Evolutionary conservation across 2,329 filamentous ascomycete species (phyloP), one percentile per base, ranked within the genome.

Genomic region (Xylaria sp.): DNA sequence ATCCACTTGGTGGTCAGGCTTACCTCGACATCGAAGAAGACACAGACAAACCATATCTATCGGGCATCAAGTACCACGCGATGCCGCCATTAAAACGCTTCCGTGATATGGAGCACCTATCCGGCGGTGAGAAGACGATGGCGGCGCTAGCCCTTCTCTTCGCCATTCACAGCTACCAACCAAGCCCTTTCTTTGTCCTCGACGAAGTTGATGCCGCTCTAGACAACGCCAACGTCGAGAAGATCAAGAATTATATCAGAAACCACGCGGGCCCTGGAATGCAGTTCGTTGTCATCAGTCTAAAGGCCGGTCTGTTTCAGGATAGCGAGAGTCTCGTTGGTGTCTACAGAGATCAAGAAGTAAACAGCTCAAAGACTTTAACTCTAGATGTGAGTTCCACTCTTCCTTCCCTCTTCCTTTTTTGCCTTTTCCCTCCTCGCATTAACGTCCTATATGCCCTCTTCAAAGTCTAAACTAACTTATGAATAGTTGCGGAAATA

Each of bases 11-110:
- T 75, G 96, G 96, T 9, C 88, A 90, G 79, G 89, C 89, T 0
- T 97, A 97, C 78, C 90, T 99, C 57, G 94, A 98, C 77, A 94
- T 97, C 67, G 89, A 91, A 79, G 94, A 97, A 79, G 95, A 99
- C 79, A 93, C 91, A n/a, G 94, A 97, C 72, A 95, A 97, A 77
- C 96, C 96, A 0, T 99, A 98, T 80, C 88, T 98, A 3, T 93
- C 93, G 48, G 96, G 96, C 37, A 94, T 99, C 82, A 98, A 97
- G 78, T 99, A 99, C 82, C 94, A 98, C 79, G 97, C 96, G 71
- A 99, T 98, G 94, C 96, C 96, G 23, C 96, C 96, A 1, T 89
- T 98, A 71, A 99, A 99, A 84, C 93, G 96, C 54, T 99, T 99
- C 88, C 89, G 96, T 75, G 97, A 99, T 80, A 99, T 99, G 96